Conservation (phyloP, 2,329 filamentous ascomycete genomes). For the Arthrobotrys musiformis region DNA sequence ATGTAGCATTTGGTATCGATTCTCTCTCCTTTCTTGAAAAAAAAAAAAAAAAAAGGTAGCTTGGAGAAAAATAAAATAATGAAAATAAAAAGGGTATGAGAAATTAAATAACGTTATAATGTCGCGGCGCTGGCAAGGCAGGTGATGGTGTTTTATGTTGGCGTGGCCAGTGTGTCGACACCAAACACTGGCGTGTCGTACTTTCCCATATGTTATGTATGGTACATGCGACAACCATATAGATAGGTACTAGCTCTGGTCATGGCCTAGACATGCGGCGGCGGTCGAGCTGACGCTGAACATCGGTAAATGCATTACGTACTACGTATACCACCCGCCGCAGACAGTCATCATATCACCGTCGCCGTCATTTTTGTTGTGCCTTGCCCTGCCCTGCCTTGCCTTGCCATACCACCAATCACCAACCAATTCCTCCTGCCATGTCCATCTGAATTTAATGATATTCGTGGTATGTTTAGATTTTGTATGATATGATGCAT, state of each 20-base stretch:
- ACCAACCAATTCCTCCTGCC: too few species aligned
- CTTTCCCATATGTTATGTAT: too few species aligned
- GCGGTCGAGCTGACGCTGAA: not conserved
- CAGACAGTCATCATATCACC: not conserved
- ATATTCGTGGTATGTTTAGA: too few species aligned
- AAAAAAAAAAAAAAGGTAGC: not conserved
- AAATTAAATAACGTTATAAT: conserved; percentile 14
- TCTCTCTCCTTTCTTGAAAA: too few species aligned
- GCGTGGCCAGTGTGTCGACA: not conserved
- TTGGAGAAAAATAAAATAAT: not conserved
- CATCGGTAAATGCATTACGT: conserved; percentile 49
- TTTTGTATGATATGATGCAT: too few species aligned
- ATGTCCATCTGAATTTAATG: too few species aligned
- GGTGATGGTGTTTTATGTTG: conserved; percentile 8
- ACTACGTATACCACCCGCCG: not conserved
- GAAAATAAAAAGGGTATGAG: not conserved
- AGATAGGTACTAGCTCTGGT: too few species aligned
- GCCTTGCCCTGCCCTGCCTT: too few species aligned
- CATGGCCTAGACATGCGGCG: too few species aligned
- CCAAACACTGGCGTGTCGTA: not conserved
- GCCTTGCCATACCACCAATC: not conserved
- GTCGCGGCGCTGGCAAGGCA: not conserved
- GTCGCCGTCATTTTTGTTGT: not conserved
- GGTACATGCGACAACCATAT: too few species aligned
- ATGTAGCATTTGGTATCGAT: too few species aligned